phyloP scores from a whole-genome alignment of 2,329 filamentous ascomycete genomes.

The Aspergillus fischeri region DNA sequence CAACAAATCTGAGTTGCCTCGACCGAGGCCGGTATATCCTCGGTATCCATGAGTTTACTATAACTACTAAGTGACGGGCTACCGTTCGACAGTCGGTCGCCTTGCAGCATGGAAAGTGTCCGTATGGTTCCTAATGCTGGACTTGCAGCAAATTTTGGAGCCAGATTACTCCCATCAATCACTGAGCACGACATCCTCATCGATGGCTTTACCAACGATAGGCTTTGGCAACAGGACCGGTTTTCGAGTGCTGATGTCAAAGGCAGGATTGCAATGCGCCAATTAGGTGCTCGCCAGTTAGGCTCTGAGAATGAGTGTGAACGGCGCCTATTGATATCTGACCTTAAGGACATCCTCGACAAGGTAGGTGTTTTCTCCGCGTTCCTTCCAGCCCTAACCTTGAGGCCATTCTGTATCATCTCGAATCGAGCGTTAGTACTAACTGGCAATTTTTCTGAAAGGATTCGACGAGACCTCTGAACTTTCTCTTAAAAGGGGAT shows the following conservation, averaged over 20 bases:
- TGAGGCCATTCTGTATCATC: neutral
- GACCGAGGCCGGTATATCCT: neutral
- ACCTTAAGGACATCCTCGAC: neutral
- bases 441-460: neutral
- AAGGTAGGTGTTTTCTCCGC: neutral
- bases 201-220: neutral
- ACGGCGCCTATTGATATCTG: neutral
- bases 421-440: neutral
- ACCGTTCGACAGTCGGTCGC: neutral
- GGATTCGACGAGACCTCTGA: constrained; percentile 1
- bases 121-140: neutral
- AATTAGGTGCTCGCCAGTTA: neutral
- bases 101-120: neutral
- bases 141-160: neutral
- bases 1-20: neutral
- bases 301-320: neutral
- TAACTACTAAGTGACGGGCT: neutral
- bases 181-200: neutral
- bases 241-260: neutral
- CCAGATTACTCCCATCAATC: neutral
- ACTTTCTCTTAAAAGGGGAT: constrained; percentile 1
- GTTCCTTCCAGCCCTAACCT: neutral
- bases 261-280: neutral
- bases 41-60: neutral
- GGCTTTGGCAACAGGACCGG: neutral